Evolutionary conservation across 2,329 filamentous ascomycete genomes (phyloP).

Genomic region (Penicillium sp.): DNA sequence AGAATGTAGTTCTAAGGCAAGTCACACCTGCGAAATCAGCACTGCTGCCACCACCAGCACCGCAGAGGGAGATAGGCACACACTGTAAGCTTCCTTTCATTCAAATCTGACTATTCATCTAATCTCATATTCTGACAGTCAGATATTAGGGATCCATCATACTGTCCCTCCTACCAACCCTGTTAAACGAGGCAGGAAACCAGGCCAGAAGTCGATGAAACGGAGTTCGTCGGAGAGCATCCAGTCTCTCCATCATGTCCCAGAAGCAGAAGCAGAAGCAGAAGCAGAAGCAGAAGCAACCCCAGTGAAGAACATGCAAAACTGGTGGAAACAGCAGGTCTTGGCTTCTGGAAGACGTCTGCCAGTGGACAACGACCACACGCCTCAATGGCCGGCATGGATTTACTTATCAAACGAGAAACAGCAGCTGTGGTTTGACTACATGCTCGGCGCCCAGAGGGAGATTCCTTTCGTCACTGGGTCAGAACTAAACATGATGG

Average conservation of each 20-base stretch:
- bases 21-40: not conserved
- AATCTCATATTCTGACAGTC: not conserved
- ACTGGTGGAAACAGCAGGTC: not conserved
- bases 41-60: not conserved
- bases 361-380: not conserved
- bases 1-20: not conserved
- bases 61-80: not conserved
- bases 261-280: not conserved
- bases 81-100: not conserved
- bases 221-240: no score
- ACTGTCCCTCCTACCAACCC: not conserved
- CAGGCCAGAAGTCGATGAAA: not conserved
- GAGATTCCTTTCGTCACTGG: not conserved
- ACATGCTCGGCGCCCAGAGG: not conserved
- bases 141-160: not conserved
- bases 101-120: not conserved
- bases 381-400: not conserved
- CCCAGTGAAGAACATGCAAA: not conserved
- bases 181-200: not conserved
- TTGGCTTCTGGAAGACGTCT: not conserved
- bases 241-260: not conserved
- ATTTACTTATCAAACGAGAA: not conserved
- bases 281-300: not conserved
- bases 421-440: not conserved
- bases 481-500: not conserved